These are phyloP conservation scores for Mortierella sp. DNA, from an alignment of 371 early-diverging fungal genomes.

Conservation along the genomic window DNA sequence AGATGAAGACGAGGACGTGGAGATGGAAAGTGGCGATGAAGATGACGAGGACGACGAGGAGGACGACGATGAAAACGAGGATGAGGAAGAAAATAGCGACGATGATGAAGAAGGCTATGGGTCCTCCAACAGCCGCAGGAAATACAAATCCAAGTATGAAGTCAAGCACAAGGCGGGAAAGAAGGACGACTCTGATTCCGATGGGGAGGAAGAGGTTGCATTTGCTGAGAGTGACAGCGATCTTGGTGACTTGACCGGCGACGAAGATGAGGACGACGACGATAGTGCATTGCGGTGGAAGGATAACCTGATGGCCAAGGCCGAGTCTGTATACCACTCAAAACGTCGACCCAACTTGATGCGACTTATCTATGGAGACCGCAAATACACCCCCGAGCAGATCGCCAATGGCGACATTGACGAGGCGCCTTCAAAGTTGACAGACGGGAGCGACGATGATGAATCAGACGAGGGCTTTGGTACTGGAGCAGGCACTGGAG, in stretches of 20 bases:
- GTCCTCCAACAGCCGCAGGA: constrained; percentile 33
- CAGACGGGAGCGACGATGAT: constrained; percentile 24
- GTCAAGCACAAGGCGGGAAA: constrained; percentile 45
- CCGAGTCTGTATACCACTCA: constrained; percentile 67
- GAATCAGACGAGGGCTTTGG: constrained; percentile 53
- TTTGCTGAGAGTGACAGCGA: constrained; percentile 84
- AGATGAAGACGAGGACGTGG: constrained; percentile 57
- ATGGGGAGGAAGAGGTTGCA: constrained; percentile 64
- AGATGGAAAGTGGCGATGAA: constrained; percentile 56
- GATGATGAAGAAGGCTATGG: constrained; percentile 54
- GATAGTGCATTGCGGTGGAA: constrained; percentile 81
- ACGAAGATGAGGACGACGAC: constrained; percentile 59
- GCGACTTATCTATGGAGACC: constrained; percentile 83
- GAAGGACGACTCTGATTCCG: constrained; percentile 57
- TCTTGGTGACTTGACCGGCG: constrained; percentile 55
- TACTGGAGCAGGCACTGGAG: constrained; percentile 50
- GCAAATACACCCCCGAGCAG: constrained; percentile 65
- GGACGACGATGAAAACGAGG: constrained; percentile 55
- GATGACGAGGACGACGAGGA: constrained; percentile 52
- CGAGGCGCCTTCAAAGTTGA: constrained; percentile 34
- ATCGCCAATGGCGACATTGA: constrained; percentile 62
- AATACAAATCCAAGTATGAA: constrained; percentile 57
- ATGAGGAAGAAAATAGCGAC: constrained; percentile 56
- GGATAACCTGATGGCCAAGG: constrained; percentile 74
- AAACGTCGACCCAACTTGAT: constrained; percentile 81